Evolutionary conservation across 192 early-diverging fungal species (phyloP).

Genomic region (Gryganskiella cystojenkinii): DNA sequence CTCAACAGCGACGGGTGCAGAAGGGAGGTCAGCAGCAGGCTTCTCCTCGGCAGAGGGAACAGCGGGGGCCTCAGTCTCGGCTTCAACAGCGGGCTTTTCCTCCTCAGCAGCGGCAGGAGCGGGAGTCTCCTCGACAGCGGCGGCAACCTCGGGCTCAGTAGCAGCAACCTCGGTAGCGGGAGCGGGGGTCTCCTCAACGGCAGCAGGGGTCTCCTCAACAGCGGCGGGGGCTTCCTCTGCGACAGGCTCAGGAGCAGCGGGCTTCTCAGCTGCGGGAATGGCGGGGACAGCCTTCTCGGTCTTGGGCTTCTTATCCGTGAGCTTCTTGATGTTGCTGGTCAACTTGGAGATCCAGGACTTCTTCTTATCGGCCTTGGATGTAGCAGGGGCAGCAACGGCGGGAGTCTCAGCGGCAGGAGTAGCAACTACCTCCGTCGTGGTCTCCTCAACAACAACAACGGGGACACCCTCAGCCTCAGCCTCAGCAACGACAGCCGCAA

Average conservation of each 20-base stretch:
- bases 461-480: constrained; percentile 7
- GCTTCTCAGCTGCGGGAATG: constrained; percentile 15
- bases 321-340: constrained; percentile 48
- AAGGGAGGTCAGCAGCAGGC: constrained; percentile 31
- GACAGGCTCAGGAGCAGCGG: background rate
- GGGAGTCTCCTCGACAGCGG: background rate
- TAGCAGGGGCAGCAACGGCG: constrained; percentile 6
- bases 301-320: constrained; percentile 52
- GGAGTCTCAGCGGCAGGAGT: constrained; percentile 32
- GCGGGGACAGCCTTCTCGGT: constrained; percentile 21
- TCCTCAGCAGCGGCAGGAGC: constrained; percentile 10
- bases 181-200: background rate
- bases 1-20: constrained; percentile 12
- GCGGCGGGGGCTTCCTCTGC: background rate
- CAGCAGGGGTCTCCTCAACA: background rate
- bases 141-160: background rate
- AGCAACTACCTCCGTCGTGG: constrained; percentile 25
- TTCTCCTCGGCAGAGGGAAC: constrained; percentile 25
- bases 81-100: constrained; percentile 32
- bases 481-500: too few relatives aligned
- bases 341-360: constrained; percentile 48
- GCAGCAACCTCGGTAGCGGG: background rate
- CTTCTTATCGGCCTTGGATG: constrained; percentile 37
- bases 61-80: background rate
- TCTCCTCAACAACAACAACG: constrained; percentile 32